Evolutionary conservation across 176 grass and related monocot genomes (phyloP), one percentile per base, ranked within the genome.

Genomic region (Oryza brachyantha): DNA sequence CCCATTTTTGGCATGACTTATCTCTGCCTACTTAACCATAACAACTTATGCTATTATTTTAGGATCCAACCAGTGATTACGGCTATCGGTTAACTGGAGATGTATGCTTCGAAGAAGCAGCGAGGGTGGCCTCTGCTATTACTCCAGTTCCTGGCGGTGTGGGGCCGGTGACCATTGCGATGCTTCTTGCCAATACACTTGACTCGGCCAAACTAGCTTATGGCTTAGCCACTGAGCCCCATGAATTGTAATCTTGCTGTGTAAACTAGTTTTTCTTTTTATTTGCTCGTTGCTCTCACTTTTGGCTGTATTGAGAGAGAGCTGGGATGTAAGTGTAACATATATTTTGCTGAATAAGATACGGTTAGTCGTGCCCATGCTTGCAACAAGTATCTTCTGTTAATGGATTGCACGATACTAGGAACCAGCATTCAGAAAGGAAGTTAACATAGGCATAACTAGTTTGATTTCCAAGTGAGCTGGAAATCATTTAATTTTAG

Each of bases 121-220:
- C 92, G 87, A 80, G 82, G 59, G 74, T 94, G 65, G 92, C 68
- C 29, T 90, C 95, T 79, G 92, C 90, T 60, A 92, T 98, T 70
- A 94, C 95, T 29, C 95, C 92, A 70, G 95, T 98, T 84, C 95
- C 95, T 72, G 95, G 95, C 17, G 95, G 92, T 46, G 92, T 98
- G 29, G 95, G 95, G 7, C 95, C 95, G 5, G 89, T 98, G 55
- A 98, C 95, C 1, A 84, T 98, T 28, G 89, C 89, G 14, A 92
- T 94, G 95, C 89, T 97, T 80, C 91, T 97, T 88, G 84, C 77
- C 50, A 97, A 92, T 66, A 94, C 95, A 29, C 79, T 97, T 64
- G 89, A 97, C 70, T 85, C 91, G 0, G 95, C 95, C 16, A 94
- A 83, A 91, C 81, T 64, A 22, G 62, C 78, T 10, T 88, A 85